Evolutionary conservation across 2,329 filamentous ascomycete genomes (phyloP), one percentile per base, ranked within the genome.

Genomic region (Aspergillus proliferans): DNA sequence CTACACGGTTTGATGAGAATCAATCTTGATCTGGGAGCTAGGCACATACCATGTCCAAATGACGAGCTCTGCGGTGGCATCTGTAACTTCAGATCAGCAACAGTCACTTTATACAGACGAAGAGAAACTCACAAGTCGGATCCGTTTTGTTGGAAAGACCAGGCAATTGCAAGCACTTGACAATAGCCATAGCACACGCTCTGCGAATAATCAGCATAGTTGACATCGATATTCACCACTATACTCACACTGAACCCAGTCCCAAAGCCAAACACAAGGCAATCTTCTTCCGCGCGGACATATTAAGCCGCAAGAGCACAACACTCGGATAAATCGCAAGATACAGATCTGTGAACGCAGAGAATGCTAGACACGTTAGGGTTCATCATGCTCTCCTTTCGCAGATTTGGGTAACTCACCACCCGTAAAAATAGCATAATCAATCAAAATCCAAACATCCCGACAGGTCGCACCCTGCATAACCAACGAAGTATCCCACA

Each of bases 11-110:
- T 8, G 34, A 9, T 5, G 15, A 15, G 15, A 36, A 10, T n/a
- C 6, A n/a, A 7, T 38, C 6, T 19, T 18, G 34, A 0, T 21
- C 5, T 19, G 15, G 7, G 5, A 38, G 14, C 24, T 7, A 7
- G n/a, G 14, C 15, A 21, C 41, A 41, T 64, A 74, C 71, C 67
- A 64, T 5, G 73, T 76, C 73, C 74, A 77, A 24, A 75, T 67
- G 1, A 74, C 63, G 3, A 75, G 59, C n/a, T 74, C 71, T 0
- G 67, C 66, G 3, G 70, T 74, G 15, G 15, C 15, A 15, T 15
- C 15, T 15, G 15, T 15, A 15, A 15, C 15, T 15, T 15, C 15
- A 15, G 15, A 15, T 15, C 15, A 15, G 15, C 15, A 15, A 15
- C 15, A 15, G 15, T 15, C 15, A 15, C 15, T 15, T 15, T 15